Evolutionary conservation across 1,284 basidiomycete species (phyloP), one percentile per base, ranked within the genome.

Genomic region (Puccinia novopanici): DNA sequence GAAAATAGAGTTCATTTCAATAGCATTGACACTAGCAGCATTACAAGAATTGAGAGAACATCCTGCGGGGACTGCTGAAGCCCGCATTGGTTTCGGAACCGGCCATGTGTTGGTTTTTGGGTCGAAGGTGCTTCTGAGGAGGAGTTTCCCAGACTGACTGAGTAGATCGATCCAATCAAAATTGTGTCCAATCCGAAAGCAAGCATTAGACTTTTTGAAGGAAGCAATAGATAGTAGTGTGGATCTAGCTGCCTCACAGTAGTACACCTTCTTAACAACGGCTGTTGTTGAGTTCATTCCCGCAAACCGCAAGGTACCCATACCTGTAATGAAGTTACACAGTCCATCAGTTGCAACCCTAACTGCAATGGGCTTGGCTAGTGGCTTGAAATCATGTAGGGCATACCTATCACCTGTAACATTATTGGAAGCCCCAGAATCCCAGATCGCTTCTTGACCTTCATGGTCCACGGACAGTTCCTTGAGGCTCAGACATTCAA

Each of bases 221-320:
- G 65, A 1, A 1, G 70, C 48, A n/a, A 37, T 22, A 6, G 70
- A 72, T 9, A 72, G 22, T 1, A 72, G 50, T 3, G 70, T 72
- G 3, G 24, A 37, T 13, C 42, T 54, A 10, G 70, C 70, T 24
- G 30, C 8, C 50, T 72, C 50, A 72, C 70, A 72, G 34, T 54
- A 72, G 19, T 27, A 72, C 9, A 72, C 70, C 5, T 50, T 50
- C 13, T 71, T 71, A 19, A 71, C 27, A 8, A 8, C 19, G 27
- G 50, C 19, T 5, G 40, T 72, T 22, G 27, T 54, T 40, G 2
- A 5, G 34, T 22, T 72, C 70, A 54, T 42, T 24, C 70, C 50
- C 8, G 45, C 45, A n/a, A n/a, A n/a, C n/a, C n/a, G n/a, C n/a
- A n/a, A n/a, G n/a, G n/a, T n/a, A n/a, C n/a, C n/a, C n/a, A 15